Evolutionary conservation across 2,329 filamentous ascomycete genomes (phyloP), one percentile per base, ranked within the genome.

Genomic region (Penicillium janthinellum): DNA sequence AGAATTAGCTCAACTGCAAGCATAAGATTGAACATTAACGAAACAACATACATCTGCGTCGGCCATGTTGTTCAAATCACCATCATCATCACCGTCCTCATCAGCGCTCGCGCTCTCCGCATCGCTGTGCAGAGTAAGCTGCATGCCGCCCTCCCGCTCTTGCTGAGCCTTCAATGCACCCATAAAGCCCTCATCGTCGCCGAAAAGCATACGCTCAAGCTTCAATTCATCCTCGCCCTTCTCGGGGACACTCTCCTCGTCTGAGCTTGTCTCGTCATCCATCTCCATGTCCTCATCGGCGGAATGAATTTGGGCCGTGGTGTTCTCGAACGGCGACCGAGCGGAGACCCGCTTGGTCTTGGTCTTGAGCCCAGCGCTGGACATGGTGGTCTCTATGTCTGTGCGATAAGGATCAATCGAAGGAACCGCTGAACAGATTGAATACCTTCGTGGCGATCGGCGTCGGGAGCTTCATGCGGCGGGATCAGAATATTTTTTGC

Each of bases 191-290:
- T 86, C 84, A 49, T 89, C 87, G 77, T 96, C 90, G 57, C 95
- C 95, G 63, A 99, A 90, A 3, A 99, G 90, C 63, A 97, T 81
- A 65, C 88, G 86, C 79, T 97, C 94, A 34, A 97, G 86, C 73
- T 94, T 91, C 71, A 90, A 87, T 75, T 97, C 93, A 54, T 90
- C 88, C 14, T 87, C 88, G 73, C 96, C 92, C 73, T 94, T 95
- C 53, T 90, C 88, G 56, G 80, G 70, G 12, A 75, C 66, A 3
- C 73, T 71, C 1, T 72, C 64, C 20, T 70, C 69, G 17, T 67
- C 66, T 3, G 59, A 63, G 39, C 61, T 68, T 1, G 64, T 64
- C 17, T 71, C 68, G 31, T 67, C 68, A 17, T 67, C 66, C 64
- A 72, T 67, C 15, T 73, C 67, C 48, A 68, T 59, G 39, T 69